Evolutionary conservation across 495 filamentous ascomycete species (phyloP).

Genomic region (Penicillium paradoxum): DNA sequence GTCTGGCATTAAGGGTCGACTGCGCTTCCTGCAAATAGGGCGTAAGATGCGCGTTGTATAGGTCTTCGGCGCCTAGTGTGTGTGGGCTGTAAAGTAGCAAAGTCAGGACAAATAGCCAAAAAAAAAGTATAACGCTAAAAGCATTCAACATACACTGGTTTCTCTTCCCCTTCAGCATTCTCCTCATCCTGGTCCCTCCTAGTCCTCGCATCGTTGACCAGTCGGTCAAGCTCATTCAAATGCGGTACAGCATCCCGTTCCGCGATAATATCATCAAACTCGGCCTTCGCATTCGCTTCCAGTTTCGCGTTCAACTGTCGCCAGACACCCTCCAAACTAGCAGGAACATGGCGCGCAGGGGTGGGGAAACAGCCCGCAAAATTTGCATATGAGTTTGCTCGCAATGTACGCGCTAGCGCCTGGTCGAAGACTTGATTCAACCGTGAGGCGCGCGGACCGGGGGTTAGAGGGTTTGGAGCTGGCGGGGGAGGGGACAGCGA

Average conservation of each 20-base stretch:
- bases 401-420: conserved; percentile 64
- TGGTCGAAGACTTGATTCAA: conserved; percentile 66
- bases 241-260: conserved; percentile 65
- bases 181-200: conserved; percentile 44
- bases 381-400: conserved; percentile 67
- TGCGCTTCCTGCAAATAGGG: conserved; percentile 61
- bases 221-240: conserved; percentile 76
- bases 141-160: conserved; percentile 34
- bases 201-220: conserved; percentile 63
- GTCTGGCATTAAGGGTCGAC: conserved; percentile 52
- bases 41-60: conserved; percentile 66
- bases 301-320: conserved; percentile 63
- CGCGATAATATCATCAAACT: conserved; percentile 73
- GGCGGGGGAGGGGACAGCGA: conserved; percentile 52
- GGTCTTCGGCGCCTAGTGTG: conserved; percentile 59
- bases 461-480: conserved; percentile 55
- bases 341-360: conserved; percentile 63
- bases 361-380: conserved; percentile 89
- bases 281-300: conserved; percentile 53
- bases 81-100: conserved; percentile 56
- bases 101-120: neutral
- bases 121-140: neutral
- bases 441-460: conserved; percentile 69
- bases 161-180: conserved; percentile 13
- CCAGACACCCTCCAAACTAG: conserved; percentile 62